Evolutionary conservation across 352 stramenopile species (phyloP).

Genomic region (Elongisporangium anandrum): DNA sequence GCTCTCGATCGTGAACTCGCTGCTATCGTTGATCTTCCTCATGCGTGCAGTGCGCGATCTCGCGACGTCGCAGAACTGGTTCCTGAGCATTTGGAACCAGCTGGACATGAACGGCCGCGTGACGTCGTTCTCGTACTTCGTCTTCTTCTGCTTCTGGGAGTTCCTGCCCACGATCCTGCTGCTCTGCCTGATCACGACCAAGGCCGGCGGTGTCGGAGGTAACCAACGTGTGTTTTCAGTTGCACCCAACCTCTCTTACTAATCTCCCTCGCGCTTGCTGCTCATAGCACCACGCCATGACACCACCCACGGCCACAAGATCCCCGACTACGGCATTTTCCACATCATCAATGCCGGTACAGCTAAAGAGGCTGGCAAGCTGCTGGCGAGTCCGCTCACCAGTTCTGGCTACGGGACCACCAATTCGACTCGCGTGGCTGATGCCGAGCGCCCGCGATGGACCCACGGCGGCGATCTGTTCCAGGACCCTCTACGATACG

Average conservation of each 20-base stretch:
- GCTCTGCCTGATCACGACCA: slow-evolving; percentile 78
- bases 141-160: slow-evolving; percentile 88
- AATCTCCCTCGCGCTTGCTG: neutral
- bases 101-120: slow-evolving; percentile 82
- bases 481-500: slow-evolving; percentile 77
- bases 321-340: slow-evolving; percentile 85
- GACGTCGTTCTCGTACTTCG: slow-evolving; percentile 71
- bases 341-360: slow-evolving; percentile 77
- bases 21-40: slow-evolving; percentile 83
- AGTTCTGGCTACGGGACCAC: slow-evolving; percentile 51
- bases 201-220: slow-evolving; percentile 76
- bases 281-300: slow-evolving; percentile 59
- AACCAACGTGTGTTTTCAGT: slow-evolving; percentile 2
- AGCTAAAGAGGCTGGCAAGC: slow-evolving; percentile 21
- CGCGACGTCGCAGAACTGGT: slow-evolving; percentile 80
- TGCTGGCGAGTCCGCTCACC: slow-evolving; percentile 60
- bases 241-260: neutral
- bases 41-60: slow-evolving; percentile 71
- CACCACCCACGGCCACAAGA: slow-evolving; percentile 41
- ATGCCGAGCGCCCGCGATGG: slow-evolving; percentile 52
- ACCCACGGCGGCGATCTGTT: slow-evolving; percentile 81
- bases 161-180: slow-evolving; percentile 78
- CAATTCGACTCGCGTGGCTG: slow-evolving; percentile 28
- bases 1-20: slow-evolving; percentile 72
- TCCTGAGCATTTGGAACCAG: slow-evolving; percentile 84